phyloP scores from a whole-genome alignment of 2,329 filamentous ascomycete genomes.

The Akanthomyces uredinophilus region DNA sequence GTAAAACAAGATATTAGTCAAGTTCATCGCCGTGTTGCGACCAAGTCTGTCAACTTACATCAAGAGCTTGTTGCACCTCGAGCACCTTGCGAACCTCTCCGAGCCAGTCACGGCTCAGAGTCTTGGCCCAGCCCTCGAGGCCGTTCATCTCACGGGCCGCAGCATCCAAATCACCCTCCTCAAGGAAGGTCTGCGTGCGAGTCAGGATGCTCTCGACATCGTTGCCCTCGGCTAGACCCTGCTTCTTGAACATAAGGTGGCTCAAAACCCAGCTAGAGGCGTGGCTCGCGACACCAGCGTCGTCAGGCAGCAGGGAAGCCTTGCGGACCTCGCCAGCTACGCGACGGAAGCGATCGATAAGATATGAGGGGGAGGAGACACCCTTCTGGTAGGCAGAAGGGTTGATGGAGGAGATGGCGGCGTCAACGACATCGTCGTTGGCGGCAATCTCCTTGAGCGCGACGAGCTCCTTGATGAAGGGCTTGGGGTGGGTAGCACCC shows the following conservation, averaged over 20 bases:
- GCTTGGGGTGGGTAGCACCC: conserved; percentile 63
- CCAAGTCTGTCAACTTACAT: conserved; percentile 56
- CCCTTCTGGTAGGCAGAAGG: conserved; percentile 89
- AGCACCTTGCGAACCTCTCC: conserved; percentile 84
- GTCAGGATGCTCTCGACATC: conserved; percentile 93
- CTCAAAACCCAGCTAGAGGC: conserved; percentile 84
- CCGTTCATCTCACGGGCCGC: conserved; percentile 95
- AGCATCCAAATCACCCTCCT: conserved; percentile 87
- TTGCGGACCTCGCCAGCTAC: conserved; percentile 92
- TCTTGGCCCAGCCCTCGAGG: conserved; percentile 90
- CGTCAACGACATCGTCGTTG: conserved; percentile 80
- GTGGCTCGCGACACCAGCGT: conserved; percentile 91
- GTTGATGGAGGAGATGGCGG: conserved; percentile 95
- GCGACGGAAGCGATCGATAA: conserved; percentile 92
- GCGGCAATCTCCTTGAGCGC: conserved; percentile 88
- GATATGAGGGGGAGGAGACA: conserved; percentile 73
- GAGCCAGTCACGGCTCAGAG: conserved; percentile 90
- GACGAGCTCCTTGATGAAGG: conserved; percentile 88
- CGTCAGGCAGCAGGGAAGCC: conserved; percentile 83
- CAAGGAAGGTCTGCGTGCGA: conserved; percentile 80
- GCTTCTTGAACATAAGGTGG: conserved; percentile 95
- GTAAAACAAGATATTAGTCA: conserved; percentile 22
- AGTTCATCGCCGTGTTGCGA: background rate
- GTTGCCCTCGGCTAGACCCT: conserved; percentile 72
- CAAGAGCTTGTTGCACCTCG: conserved; percentile 92